phyloP scores from a whole-genome alignment of 352 stramenopile genomes.

The Aphanomyces cochlioides region DNA sequence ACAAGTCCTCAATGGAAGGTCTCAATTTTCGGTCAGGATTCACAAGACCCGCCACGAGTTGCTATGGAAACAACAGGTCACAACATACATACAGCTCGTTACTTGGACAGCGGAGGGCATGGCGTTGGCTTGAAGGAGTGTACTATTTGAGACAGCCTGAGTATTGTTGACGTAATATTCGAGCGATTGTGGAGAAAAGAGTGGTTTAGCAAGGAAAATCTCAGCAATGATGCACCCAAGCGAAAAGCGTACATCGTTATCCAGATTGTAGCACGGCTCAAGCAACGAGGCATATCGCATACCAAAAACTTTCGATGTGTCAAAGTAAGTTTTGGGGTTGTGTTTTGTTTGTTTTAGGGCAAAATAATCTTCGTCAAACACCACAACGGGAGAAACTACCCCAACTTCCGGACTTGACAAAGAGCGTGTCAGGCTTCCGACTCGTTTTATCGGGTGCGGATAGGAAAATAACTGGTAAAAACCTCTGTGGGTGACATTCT shows the following conservation, averaged over 20 bases:
- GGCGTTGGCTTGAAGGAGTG: no score
- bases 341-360: slow-evolving; percentile 26
- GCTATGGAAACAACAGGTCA: slow-evolving; percentile 26
- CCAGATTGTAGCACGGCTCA: slow-evolving; percentile 35
- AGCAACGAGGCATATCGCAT: slow-evolving; percentile 33
- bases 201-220: slow-evolving; percentile 49
- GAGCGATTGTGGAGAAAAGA: slow-evolving; percentile 59
- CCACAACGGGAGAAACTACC: not conserved
- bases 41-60: slow-evolving; percentile 44
- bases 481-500: slow-evolving; percentile 87
- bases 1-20: not conserved
- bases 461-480: slow-evolving; percentile 69
- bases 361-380: slow-evolving; percentile 7
- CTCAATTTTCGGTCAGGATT: slow-evolving; percentile 46
- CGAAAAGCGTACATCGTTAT: slow-evolving; percentile 51
- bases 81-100: not conserved
- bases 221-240: slow-evolving; percentile 68
- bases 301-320: slow-evolving; percentile 30
- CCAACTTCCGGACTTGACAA: slow-evolving; percentile 21
- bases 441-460: slow-evolving; percentile 37
- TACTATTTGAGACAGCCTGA: no score
- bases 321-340: not conserved
- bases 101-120: no score
- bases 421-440: slow-evolving; percentile 26
- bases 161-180: slow-evolving; percentile 35